Base-by-base conservation (phyloP, 352 stramenopile genomes). In the Thalassiosira hispida region DNA sequence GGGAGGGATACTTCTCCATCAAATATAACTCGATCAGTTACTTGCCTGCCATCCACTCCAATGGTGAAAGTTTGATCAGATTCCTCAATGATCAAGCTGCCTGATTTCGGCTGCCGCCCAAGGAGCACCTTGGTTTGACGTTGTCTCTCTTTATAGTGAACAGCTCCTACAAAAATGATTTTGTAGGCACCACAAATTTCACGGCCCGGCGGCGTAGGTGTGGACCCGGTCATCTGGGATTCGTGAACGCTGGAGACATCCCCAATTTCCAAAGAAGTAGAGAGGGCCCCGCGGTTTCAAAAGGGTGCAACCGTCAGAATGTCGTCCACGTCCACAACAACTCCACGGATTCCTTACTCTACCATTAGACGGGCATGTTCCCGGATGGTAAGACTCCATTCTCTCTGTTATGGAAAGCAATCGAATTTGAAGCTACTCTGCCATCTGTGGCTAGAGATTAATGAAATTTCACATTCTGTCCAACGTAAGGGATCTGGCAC, bases 251-350 rank as follows among this genome's bases (percentile, higher is more conserved):
- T 61, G 12, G 63, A 69, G 40, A 29, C 65, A 77, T 16, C 67
- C 67, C 67, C 67, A 76, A 44, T 66, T 40, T 29, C 67, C 67
- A 23, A 67, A 77, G 40, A 56, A 77, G 56, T 77, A 77, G 38
- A 53, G 65, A 18, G 60, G 35, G 60, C 12, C 1, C 59, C 53
- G 27, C 9, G 53, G 33, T 11, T 42, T 11, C 11, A 11, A 11
- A 42, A 42, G n/a, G n/a, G n/a, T n/a, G n/a, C n/a, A n/a, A n/a
- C n/a, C n/a, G n/a, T n/a, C n/a, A n/a, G n/a, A n/a, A n/a, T n/a
- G n/a, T n/a, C n/a, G n/a, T n/a, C n/a, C n/a, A n/a, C n/a, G n/a
- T n/a, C n/a, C n/a, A n/a, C n/a, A n/a, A n/a, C n/a, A n/a, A n/a
- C n/a, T n/a, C n/a, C n/a, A n/a, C n/a, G n/a, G n/a, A n/a, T n/a